phyloP scores from a whole-genome alignment of 2,329 filamentous ascomycete species.

The Xylaria sp. region DNA sequence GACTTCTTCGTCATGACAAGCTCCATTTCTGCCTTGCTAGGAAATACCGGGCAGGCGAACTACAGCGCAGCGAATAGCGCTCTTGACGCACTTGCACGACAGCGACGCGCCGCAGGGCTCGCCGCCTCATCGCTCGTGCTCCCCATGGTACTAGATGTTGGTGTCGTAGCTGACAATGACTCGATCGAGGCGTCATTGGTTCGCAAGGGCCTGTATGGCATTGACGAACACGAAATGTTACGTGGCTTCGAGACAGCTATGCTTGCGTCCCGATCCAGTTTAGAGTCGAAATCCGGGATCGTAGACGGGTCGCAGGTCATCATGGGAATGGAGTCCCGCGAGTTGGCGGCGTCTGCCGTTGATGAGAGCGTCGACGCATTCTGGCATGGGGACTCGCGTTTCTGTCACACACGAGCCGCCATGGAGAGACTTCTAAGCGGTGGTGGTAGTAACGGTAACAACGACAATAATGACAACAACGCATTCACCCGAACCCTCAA shows the following conservation, averaged over 20 bases:
- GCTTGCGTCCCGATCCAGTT: constrained; percentile 16
- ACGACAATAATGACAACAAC: constrained; percentile 30
- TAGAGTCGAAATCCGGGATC: neutral
- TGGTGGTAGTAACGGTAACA: constrained; percentile 1
- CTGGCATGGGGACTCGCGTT: constrained; percentile 45
- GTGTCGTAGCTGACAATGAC: constrained; percentile 39
- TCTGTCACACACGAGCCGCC: constrained; percentile 38
- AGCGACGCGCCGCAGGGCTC: constrained; percentile 23
- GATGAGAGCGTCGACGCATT: constrained; percentile 37
- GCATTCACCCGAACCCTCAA: constrained; percentile 28
- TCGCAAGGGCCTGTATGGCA: constrained; percentile 46
- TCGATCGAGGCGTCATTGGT: constrained; percentile 41
- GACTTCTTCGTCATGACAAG: constrained; percentile 45
- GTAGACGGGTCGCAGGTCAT: constrained; percentile 32
- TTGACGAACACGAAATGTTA: constrained; percentile 46
- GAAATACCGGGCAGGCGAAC: constrained; percentile 39
- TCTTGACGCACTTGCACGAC: constrained; percentile 39
- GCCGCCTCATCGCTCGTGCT: constrained; percentile 38
- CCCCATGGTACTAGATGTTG: constrained; percentile 42
- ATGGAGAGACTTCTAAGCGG: constrained; percentile 29
- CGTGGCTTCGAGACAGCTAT: constrained; percentile 45
- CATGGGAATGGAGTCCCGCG: constrained; percentile 40
- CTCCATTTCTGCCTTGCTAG: constrained; percentile 39
- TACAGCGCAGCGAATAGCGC: constrained; percentile 41
- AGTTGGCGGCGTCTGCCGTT: constrained; percentile 34